Evolutionary conservation across 2,329 filamentous ascomycete genomes (phyloP).

Genomic region (Rhinocladiella similis): DNA sequence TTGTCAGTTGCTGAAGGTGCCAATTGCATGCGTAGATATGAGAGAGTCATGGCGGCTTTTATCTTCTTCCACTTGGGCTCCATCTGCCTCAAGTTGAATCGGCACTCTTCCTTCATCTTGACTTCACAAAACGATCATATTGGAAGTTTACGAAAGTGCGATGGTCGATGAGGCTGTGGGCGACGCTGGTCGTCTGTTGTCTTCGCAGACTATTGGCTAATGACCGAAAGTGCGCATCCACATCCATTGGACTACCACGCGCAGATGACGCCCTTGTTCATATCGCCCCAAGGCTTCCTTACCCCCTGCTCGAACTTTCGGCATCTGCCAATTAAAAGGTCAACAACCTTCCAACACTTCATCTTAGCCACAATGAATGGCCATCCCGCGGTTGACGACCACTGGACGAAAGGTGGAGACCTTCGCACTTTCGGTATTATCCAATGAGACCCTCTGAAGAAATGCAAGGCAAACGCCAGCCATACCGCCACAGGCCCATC

Average conservation of each 20-base stretch:
- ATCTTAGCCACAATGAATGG: neutral
- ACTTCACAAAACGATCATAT: neutral
- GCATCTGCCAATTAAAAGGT: neutral
- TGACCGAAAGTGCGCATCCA: slow-evolving; percentile 1
- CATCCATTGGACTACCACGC: too few relatives aligned
- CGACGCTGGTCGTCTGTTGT: neutral
- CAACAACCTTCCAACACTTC: neutral
- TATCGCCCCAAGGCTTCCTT: neutral
- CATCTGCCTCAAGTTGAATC: neutral
- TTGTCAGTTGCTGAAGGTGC: too few relatives aligned
- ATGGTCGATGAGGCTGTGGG: neutral
- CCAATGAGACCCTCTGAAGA: neutral
- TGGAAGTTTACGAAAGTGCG: neutral
- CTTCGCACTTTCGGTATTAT: neutral
- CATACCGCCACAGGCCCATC: neutral
- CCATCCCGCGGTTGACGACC: neutral
- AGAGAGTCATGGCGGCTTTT: neutral
- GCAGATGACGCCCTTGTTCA: too few relatives aligned
- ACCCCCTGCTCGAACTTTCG: neutral
- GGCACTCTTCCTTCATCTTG: neutral
- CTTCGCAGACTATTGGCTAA: neutral
- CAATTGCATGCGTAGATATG: neutral
- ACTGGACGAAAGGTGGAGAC: neutral
- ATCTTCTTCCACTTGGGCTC: neutral
- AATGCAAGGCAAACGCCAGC: neutral